These are phyloP conservation scores for Phaeodactylum tricornutum DNA, from an alignment of 108 stramenopile genomes.

Conservation along the genomic window DNA sequence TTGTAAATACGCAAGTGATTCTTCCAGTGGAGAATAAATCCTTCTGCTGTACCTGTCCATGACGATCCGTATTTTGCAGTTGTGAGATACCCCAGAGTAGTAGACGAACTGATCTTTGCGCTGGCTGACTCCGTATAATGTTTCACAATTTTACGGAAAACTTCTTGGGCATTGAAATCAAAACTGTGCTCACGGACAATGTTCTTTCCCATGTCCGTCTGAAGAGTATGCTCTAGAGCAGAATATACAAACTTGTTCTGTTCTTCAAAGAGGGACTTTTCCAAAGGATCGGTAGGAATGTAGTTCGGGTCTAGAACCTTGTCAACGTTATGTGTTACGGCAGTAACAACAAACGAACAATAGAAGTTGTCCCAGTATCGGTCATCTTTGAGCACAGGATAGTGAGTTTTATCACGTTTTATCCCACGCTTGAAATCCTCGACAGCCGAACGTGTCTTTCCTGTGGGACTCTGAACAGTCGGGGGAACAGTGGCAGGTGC, in stretches of 20 bases:
- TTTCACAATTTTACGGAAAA: slow-evolving; percentile 1
- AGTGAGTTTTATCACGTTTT: slow-evolving; percentile 12
- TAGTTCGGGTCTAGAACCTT: slow-evolving; percentile 9
- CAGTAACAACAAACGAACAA: neutral
- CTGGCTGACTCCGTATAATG: slow-evolving; percentile 3
- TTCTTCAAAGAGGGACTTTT: neutral
- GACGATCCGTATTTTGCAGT: neutral
- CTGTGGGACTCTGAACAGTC: no score
- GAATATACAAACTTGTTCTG: slow-evolving; percentile 5
- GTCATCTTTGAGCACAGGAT: slow-evolving; percentile 12
- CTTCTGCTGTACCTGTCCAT: neutral
- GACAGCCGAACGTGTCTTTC: no score
- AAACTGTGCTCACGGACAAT: slow-evolving; percentile 5
- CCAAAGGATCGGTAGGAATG: slow-evolving; percentile 1
- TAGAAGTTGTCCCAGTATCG: slow-evolving; percentile 4
- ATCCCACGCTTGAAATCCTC: slow-evolving; percentile 13
- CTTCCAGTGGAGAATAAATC: slow-evolving; percentile 10
- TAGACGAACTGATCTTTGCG: no score
- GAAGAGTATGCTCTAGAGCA: neutral
- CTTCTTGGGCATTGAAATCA: slow-evolving; percentile 9
- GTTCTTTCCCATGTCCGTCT: slow-evolving; percentile 3
- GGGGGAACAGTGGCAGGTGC: no score
- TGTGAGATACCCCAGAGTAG: no score
- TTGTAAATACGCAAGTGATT: slow-evolving; percentile 6
- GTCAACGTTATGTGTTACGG: neutral